A percentile compares a stretch with the other conserved stretches of the same genome.
Conservation (phyloP, 2,329 filamentous ascomycete species). For the Arachnomyces sp. region DNA sequence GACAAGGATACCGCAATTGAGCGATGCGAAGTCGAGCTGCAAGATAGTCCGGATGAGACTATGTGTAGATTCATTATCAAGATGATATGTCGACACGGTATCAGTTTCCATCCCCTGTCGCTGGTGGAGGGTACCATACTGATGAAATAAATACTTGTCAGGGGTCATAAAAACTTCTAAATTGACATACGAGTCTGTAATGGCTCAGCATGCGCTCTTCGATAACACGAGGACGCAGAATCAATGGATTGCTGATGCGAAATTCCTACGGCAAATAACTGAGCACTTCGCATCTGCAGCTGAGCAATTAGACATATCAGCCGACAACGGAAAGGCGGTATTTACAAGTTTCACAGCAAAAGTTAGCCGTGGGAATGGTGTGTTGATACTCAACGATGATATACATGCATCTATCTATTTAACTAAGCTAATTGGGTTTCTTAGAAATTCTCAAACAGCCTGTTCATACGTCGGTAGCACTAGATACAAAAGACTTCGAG, state of each 20-base stretch:
- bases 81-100: constrained; percentile 56
- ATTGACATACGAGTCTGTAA: constrained; percentile 55
- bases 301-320: constrained; percentile 56
- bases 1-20: constrained; percentile 55
- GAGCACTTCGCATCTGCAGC: constrained; percentile 59
- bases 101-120: background rate
- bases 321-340: constrained; percentile 49
- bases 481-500: constrained; percentile 56
- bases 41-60: constrained; percentile 48
- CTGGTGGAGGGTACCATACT: background rate
- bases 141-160: constrained; percentile 15
- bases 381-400: constrained; percentile 7
- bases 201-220: constrained; percentile 58
- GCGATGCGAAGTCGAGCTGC: constrained; percentile 53
- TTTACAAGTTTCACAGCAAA: constrained; percentile 63
- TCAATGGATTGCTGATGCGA: constrained; percentile 52
- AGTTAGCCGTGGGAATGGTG: constrained; percentile 53
- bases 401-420: background rate
- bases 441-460: constrained; percentile 57
- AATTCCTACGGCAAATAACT: constrained; percentile 52
- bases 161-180: constrained; percentile 60
- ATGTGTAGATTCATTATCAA: constrained; percentile 56
- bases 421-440: constrained; percentile 9
- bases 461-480: constrained; percentile 56
- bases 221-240: constrained; percentile 50